Base-by-base conservation (phyloP, 1,284 basidiomycete genomes). In the Apiotrichum laibachii region DNA sequence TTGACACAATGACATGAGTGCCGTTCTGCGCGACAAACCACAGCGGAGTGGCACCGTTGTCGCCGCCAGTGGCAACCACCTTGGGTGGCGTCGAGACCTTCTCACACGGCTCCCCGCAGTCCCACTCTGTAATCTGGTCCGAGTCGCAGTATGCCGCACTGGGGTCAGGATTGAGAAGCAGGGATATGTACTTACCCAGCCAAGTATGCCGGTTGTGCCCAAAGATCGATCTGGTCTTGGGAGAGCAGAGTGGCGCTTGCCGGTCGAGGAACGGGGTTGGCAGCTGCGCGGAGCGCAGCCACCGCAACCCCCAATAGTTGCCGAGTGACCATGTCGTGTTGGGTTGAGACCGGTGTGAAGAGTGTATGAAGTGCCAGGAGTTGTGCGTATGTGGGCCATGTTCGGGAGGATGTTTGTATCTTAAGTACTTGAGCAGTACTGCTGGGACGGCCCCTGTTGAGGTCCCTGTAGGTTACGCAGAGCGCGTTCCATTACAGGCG, bases 1-100 rank as follows among this genome's bases (percentile, higher is more conserved):
- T 58, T 13, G 64, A 50, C n/a, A 70, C 57, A 19, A 69, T 40
- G 22, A 62, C 31, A 19, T 55, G 56, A n/a, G 53, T 37, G 37
- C 50, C 53, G 16, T 62, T 57, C 19, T 54, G 37, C 31, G 52
- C 57, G 16, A 57, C 57, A 42, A 54, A 56, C 50, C 56, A 47
- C 13, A 33, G 21, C 11, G 56, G 56, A 1, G 35, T 57, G 6
- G 22, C 44, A 9, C 33, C 13, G 16, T 53, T 35, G 46, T 57
- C 39, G 31, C 56, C 56, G 9, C 50, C 56, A 9, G n/a, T 43
- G 15, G 37, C 33, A 9, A 57, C n/a, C 11, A 57, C 44, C 2
- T 8, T 40, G 49, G 46, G 46, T 47, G 31, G 9, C 11, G 12
- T 33, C 13, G 26, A 7, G 26, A 31, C 15, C 15, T 26, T 15